A percentile compares a stretch with the other conserved stretches of the same genome.
Conservation (phyloP, 139 green algal genomes). For the Axilococcus clingmanii region DNA sequence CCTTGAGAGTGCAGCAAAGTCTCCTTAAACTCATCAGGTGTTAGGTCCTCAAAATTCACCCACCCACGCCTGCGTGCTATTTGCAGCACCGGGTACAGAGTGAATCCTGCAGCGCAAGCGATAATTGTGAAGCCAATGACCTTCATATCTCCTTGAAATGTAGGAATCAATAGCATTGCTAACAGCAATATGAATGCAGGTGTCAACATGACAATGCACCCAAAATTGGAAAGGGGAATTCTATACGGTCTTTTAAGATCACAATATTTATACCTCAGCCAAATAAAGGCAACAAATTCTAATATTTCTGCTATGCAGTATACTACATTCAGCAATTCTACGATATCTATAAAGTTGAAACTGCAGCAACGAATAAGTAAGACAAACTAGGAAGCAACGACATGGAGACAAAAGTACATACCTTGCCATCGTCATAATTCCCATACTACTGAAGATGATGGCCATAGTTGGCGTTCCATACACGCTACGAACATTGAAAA, state of each 20-base stretch:
- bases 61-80: conserved; percentile 7
- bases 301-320: conserved; percentile 93
- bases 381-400: conserved; percentile 19
- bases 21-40: conserved; percentile 12
- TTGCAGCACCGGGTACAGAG: conserved; percentile 62
- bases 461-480: conserved; percentile 80
- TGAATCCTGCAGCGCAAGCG: conserved; percentile 35
- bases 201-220: conserved; percentile 60
- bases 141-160: conserved; percentile 20
- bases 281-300: conserved; percentile 90
- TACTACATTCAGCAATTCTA: conserved; percentile 88
- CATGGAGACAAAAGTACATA: not conserved
- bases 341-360: conserved; percentile 68
- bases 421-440: conserved; percentile 58
- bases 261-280: conserved; percentile 57
- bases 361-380: conserved; percentile 7
- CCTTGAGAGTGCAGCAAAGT: too few relatives aligned
- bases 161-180: conserved; percentile 45
- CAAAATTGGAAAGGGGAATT: conserved; percentile 71
- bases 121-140: conserved; percentile 39
- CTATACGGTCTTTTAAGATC: conserved; percentile 36
- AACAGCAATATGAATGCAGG: conserved; percentile 64
- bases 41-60: conserved; percentile 8
- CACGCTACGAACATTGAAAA: conserved; percentile 43
- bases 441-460: conserved; percentile 71